Conservation (phyloP, 2,329 filamentous ascomycete species). For the Colletotrichum sp. region DNA sequence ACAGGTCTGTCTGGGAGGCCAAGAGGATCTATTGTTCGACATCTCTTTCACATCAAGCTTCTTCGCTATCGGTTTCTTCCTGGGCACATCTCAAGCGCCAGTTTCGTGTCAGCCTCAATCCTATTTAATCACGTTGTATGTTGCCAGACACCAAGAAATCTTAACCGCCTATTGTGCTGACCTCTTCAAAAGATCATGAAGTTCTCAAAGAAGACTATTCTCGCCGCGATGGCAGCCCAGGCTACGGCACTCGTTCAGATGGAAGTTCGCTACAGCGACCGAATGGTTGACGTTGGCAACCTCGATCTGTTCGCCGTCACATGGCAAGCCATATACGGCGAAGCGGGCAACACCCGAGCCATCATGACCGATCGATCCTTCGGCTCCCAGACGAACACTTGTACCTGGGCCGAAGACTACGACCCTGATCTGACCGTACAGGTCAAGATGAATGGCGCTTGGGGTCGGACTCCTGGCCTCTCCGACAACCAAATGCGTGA, state of each 20-base stretch:
- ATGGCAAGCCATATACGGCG: conserved; percentile 20
- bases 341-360: conserved; percentile 17
- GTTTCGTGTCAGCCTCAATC: not conserved
- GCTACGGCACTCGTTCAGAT: conserved; percentile 13
- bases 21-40: not conserved
- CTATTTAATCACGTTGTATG: not conserved
- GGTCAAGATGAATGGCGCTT: conserved; percentile 21
- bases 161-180: rapidly evolving
- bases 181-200: conserved; percentile 6
- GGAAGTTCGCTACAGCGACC: conserved; percentile 22
- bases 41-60: not conserved
- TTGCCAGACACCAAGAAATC: not conserved
- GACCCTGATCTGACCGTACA: conserved; percentile 12
- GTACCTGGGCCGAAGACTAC: conserved; percentile 8
- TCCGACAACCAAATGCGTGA: conserved; percentile 20
- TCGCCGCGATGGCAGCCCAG: conserved; percentile 9
- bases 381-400: conserved; percentile 10
- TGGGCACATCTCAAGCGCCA: not conserved
- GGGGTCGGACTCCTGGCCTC: conserved; percentile 16
- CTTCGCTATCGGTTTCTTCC: not conserved
- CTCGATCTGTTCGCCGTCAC: conserved; percentile 20
- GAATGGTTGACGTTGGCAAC: conserved; percentile 22
- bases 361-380: conserved; percentile 14
- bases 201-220: not conserved
- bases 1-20: not conserved